phyloP scores from a whole-genome alignment of 2,329 filamentous ascomycete genomes.

The Monosporascus sp. region DNA sequence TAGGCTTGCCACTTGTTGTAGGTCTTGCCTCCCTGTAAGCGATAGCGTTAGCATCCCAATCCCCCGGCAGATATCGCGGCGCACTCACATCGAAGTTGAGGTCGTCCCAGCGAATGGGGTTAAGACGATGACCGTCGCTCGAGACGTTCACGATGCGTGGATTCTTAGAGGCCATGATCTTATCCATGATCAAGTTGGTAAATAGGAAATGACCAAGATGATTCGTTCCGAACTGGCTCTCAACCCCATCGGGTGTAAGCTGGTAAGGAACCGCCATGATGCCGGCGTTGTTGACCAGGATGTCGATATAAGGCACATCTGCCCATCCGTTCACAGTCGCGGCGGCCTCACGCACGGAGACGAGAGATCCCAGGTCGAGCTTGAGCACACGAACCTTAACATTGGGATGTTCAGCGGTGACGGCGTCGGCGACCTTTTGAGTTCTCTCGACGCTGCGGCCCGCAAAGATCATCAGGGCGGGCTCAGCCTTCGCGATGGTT shows the following conservation, averaged over 20 bases:
- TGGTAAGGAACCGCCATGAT: constrained; percentile 32
- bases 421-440: constrained; percentile 28
- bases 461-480: constrained; percentile 37
- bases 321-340: constrained; percentile 26
- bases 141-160: constrained; percentile 36
- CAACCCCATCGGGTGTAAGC: constrained; percentile 31
- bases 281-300: constrained; percentile 35
- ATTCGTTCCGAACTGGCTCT: constrained; percentile 31
- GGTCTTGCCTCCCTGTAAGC: constrained; percentile 9
- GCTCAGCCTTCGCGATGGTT: constrained; percentile 33
- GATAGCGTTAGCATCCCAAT: no score
- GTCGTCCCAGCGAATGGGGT: constrained; percentile 36
- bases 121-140: constrained; percentile 36
- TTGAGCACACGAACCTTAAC: constrained; percentile 28
- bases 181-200: constrained; percentile 31
- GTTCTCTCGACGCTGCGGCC: constrained; percentile 38
- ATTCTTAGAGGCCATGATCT: constrained; percentile 17
- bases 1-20: constrained; percentile 29
- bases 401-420: constrained; percentile 18
- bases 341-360: constrained; percentile 26
- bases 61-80: no score
- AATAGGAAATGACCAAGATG: constrained; percentile 33
- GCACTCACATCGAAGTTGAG: constrained; percentile 28
- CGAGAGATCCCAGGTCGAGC: neutral
- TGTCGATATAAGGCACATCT: constrained; percentile 17